Conservation (phyloP, 2,329 filamentous ascomycete species). For the Trichoderma sp. region DNA sequence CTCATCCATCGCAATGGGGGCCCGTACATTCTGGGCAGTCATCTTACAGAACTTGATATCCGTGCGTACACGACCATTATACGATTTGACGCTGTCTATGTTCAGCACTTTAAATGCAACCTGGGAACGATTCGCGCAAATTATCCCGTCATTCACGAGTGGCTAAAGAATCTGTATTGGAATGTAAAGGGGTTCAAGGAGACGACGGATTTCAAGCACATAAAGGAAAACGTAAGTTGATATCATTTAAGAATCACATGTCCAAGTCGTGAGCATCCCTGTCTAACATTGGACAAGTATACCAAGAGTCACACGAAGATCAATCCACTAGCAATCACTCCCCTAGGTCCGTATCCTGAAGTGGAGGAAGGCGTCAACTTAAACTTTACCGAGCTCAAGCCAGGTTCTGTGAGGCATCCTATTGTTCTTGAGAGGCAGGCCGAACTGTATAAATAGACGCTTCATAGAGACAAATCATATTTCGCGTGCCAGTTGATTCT, state of each 20-base stretch:
- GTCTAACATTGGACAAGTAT: conserved; percentile 28
- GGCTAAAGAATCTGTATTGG: conserved; percentile 72
- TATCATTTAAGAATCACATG: neutral
- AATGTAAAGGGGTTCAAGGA: conserved; percentile 53
- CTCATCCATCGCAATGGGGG: conserved; percentile 50
- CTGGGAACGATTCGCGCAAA: conserved; percentile 63
- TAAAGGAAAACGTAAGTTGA: conserved; percentile 58
- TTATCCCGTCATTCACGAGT: conserved; percentile 67
- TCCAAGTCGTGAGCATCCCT: neutral
- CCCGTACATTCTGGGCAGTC: conserved; percentile 64
- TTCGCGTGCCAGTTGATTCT: neutral
- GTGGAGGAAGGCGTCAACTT: conserved; percentile 30
- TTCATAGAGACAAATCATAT: neutral
- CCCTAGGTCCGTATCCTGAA: conserved; percentile 33
- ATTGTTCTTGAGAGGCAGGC: conserved; percentile 32
- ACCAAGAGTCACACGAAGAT: conserved; percentile 34
- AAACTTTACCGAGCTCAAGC: conserved; percentile 30
- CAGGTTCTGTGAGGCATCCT: conserved; percentile 31
- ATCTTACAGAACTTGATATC: conserved; percentile 69
- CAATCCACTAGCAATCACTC: conserved; percentile 34
- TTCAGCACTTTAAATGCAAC: conserved; percentile 67
- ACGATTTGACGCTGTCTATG: conserved; percentile 69
- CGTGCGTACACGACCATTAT: conserved; percentile 65
- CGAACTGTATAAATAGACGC: conserved; percentile 27
- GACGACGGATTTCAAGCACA: conserved; percentile 66